Conservation (phyloP, 495 filamentous ascomycete species). For the Schizothecium vesticola region DNA sequence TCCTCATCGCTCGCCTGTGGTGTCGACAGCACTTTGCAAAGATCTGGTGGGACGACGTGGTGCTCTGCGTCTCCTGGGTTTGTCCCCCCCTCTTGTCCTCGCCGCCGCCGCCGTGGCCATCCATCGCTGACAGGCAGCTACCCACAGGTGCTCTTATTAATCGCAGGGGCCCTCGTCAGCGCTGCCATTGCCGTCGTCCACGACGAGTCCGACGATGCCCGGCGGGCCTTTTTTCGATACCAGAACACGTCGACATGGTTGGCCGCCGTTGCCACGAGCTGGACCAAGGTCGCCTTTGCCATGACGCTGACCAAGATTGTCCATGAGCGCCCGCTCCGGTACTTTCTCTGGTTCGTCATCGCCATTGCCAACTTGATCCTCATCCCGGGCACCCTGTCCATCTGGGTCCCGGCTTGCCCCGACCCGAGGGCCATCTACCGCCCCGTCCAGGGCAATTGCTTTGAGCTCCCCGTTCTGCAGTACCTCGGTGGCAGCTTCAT, state of each 20-base stretch:
- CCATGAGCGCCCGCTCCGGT: constrained; percentile 1
- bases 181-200: constrained; percentile 9
- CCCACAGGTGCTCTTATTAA: constrained; percentile 11
- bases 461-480: constrained; percentile 1
- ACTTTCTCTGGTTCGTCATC: constrained; percentile 17
- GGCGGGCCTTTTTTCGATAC: constrained; percentile 14
- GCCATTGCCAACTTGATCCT: constrained; percentile 18
- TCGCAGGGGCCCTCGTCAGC: constrained; percentile 13
- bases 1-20: constrained; percentile 15
- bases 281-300: constrained; percentile 21
- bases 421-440: constrained; percentile 13
- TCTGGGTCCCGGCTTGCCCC: constrained; percentile 17
- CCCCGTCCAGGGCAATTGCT: constrained; percentile 9
- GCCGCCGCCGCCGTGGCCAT: background rate
- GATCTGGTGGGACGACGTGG: constrained; percentile 16
- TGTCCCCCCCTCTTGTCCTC: background rate
- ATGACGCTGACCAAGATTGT: constrained; percentile 16
- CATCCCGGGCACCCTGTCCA: constrained; percentile 15
- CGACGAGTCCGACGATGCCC: constrained; percentile 7
- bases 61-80: constrained; percentile 17
- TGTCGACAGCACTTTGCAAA: constrained; percentile 13
- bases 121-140: background rate
- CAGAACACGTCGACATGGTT: constrained; percentile 15
- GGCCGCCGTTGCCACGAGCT: constrained; percentile 17
- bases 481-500: constrained; percentile 17